phyloP scores from a whole-genome alignment of 1,139 yeast species.

The Suhomyces kunorum region DNA sequence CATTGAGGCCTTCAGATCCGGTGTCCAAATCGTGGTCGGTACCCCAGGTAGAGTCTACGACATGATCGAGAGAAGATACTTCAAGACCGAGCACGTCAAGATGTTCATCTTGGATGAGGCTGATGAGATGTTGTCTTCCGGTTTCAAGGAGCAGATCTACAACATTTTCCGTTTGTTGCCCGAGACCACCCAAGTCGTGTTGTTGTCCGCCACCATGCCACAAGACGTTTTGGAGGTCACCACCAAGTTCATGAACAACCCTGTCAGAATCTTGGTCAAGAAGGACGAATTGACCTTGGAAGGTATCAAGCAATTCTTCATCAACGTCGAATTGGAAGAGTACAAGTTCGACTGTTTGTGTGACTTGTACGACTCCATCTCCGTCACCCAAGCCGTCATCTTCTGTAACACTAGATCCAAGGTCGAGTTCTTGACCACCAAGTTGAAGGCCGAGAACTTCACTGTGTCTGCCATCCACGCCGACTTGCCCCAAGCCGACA shows the following conservation, averaged over 20 bases:
- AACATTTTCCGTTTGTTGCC: conserved; percentile 94
- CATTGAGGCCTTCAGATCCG: conserved; percentile 86
- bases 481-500: conserved; percentile 93
- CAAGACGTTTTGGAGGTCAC: conserved; percentile 96
- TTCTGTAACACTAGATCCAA: conserved; percentile 99
- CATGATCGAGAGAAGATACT: conserved; percentile 93
- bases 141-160: conserved; percentile 97
- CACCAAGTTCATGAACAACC: conserved; percentile 95
- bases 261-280: conserved; percentile 95
- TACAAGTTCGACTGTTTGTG: conserved; percentile 95
- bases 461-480: conserved; percentile 98
- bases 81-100: conserved; percentile 86
- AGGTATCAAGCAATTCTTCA: conserved; percentile 96
- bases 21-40: conserved; percentile 97
- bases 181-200: conserved; percentile 92
- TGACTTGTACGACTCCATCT: conserved; percentile 95
- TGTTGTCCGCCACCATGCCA: conserved; percentile 98
- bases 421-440: conserved; percentile 91
- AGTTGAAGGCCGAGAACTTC: conserved; percentile 82
- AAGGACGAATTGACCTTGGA: conserved; percentile 97
- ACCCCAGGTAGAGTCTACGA: conserved; percentile 99
- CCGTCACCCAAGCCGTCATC: conserved; percentile 98
- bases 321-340: conserved; percentile 90
- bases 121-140: conserved; percentile 96
- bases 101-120: conserved; percentile 99